Conservation (phyloP, 1,139 yeast genomes). For the Pichia sp. region DNA sequence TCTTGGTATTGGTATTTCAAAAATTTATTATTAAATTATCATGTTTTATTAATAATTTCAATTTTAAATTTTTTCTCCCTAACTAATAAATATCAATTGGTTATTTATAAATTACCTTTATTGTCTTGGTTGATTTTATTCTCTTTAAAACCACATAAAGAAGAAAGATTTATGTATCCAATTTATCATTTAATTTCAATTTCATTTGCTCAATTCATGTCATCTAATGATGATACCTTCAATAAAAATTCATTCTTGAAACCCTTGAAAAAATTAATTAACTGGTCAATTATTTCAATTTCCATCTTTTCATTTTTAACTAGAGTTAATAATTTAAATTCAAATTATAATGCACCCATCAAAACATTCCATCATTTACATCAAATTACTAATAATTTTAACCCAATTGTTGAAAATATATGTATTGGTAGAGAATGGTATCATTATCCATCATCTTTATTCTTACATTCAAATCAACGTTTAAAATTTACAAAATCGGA, state of each 20-base stretch:
- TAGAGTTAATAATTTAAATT: conserved; percentile 42
- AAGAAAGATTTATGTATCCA: conserved; percentile 86
- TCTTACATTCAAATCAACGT: conserved; percentile 51
- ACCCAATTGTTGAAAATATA: conserved; percentile 39
- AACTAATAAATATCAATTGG: conserved; percentile 19
- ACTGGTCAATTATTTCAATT: conserved; percentile 1
- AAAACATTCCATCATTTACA: conserved; percentile 34
- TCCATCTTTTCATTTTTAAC: conserved; percentile 8
- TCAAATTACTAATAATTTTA: conserved; percentile 8
- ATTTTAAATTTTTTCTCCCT: conserved; percentile 19
- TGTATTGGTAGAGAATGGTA: conserved; percentile 96
- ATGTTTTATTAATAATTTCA: conserved; percentile 46
- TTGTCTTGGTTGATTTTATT: conserved; percentile 64
- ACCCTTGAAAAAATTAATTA: conserved; percentile 9
- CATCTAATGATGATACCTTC: conserved; percentile 16
- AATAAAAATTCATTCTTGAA: conserved; percentile 1
- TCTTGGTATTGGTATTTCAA: conserved; percentile 68
- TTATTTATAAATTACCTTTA: conserved; percentile 36
- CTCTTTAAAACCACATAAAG: conserved; percentile 79
- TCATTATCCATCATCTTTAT: conserved; percentile 83
- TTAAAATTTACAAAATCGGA: conserved; percentile 67
- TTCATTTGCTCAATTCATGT: conserved; percentile 50
- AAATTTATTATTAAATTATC: conserved; percentile 71
- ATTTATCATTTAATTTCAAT: conserved; percentile 64
- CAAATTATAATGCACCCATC: conserved; percentile 59